Conservation (phyloP, 2,329 filamentous ascomycete species). For the Fusarium heterosporum region DNA sequence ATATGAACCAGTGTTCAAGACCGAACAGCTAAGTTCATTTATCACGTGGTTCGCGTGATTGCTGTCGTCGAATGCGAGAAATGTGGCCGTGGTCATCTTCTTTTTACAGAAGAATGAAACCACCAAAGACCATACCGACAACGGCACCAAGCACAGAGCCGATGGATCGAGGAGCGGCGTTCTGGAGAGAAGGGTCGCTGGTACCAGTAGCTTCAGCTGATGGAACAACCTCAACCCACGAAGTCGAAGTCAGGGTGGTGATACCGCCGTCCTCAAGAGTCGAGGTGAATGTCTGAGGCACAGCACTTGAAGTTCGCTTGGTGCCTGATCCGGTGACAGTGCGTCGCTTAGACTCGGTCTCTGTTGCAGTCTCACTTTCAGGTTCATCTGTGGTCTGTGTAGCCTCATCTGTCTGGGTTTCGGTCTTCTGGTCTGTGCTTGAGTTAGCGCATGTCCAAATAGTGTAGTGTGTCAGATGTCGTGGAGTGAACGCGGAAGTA, state of each 20-base stretch:
- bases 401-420: constrained; percentile 26
- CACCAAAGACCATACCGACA: constrained; percentile 47
- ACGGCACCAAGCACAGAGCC: constrained; percentile 44
- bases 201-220: constrained; percentile 46
- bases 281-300: constrained; percentile 59
- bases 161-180: constrained; percentile 48
- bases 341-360: constrained; percentile 40
- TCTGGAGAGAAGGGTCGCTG: constrained; percentile 54
- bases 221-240: constrained; percentile 60
- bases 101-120: constrained; percentile 46
- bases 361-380: constrained; percentile 27
- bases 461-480: neutral
- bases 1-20: constrained; percentile 5
- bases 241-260: constrained; percentile 62
- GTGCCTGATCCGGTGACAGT: constrained; percentile 52
- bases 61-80: neutral
- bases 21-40: neutral
- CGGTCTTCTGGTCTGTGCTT: constrained; percentile 24
- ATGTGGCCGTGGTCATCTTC: neutral
- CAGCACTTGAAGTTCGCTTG: constrained; percentile 51
- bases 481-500: constrained; percentile 24
- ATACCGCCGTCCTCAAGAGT: constrained; percentile 59
- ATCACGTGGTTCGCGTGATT: constrained; percentile 12
- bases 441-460: constrained; percentile 20
- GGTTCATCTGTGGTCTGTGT: constrained; percentile 38